Percentiles rank a stretch among this genome's conserved stretches.
Conservation (phyloP, 176 grass and related monocot genomes). For the Guadua angustifolia region DNA sequence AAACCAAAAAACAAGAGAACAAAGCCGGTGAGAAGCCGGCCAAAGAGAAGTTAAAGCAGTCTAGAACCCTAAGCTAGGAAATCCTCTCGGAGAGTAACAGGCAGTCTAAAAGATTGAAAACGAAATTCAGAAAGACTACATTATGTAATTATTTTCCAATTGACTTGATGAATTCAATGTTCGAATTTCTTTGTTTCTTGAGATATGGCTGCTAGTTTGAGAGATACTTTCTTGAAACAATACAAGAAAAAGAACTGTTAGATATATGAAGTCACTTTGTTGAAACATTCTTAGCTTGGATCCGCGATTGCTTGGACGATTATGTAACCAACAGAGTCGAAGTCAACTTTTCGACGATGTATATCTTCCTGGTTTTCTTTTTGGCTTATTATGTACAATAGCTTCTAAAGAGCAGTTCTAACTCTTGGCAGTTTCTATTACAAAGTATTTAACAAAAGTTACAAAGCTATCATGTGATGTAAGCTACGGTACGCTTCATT, state of each 20-base stretch:
- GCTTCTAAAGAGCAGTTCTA: background rate
- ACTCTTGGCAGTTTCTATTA: background rate
- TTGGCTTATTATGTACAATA: background rate
- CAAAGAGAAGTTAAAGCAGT: no score
- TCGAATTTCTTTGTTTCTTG: background rate
- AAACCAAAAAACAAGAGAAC: no score
- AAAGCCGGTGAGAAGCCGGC: no score
- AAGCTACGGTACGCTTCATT: background rate
- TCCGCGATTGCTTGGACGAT: background rate
- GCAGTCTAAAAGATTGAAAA: no score
- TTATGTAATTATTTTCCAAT: background rate
- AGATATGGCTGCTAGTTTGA: conserved; percentile 1
- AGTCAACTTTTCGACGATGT: conserved; percentile 4
- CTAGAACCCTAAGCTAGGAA: no score
- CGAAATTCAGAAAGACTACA: no score
- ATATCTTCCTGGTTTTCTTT: background rate
- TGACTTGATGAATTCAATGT: background rate
- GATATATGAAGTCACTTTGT: background rate
- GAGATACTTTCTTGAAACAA: background rate
- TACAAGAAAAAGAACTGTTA: background rate
- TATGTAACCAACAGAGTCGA: background rate
- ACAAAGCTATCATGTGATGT: conserved; percentile 12
- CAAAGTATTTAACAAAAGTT: background rate
- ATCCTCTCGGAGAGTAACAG: no score
- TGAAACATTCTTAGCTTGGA: conserved; percentile 5